Conservation (phyloP, 2,329 filamentous ascomycete species). For the Alternaria ventricosa region DNA sequence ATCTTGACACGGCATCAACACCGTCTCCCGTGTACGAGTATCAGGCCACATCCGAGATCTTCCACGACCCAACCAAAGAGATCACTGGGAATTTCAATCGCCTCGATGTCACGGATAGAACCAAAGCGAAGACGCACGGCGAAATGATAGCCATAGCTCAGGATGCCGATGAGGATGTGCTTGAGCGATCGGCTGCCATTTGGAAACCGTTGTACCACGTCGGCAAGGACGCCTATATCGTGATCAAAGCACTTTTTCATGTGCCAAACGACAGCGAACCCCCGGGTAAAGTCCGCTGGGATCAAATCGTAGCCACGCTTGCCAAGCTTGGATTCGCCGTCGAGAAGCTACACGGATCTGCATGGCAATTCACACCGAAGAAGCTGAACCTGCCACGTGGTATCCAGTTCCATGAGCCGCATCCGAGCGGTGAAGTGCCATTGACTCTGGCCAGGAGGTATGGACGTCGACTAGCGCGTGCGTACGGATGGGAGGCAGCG, state of each 20-base stretch:
- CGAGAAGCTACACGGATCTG: not conserved
- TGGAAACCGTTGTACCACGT: not conserved
- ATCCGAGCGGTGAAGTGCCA: not conserved
- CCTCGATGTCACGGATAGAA: too few species aligned
- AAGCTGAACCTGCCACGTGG: not conserved
- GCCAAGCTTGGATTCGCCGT: not conserved
- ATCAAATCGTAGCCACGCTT: not conserved
- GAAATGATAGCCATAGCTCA: too few species aligned
- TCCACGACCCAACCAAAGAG: too few species aligned
- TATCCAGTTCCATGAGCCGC: not conserved
- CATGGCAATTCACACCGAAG: not conserved
- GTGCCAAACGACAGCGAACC: not conserved
- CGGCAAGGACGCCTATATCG: not conserved
- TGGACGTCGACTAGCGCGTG: not conserved
- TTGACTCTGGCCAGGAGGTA: not conserved
- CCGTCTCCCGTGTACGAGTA: slow-evolving; percentile 1
- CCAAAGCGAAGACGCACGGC: too few species aligned
- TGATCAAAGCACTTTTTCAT: not conserved
- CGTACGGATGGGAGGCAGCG: not conserved
- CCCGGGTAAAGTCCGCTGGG: not conserved
- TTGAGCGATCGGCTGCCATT: not conserved
- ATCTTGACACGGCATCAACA: slow-evolving; percentile 29
- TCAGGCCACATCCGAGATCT: not conserved
- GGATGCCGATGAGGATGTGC: too few species aligned
- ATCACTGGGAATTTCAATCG: too few species aligned